Base-by-base conservation (phyloP, 108 stramenopile species). In the Cyclotella distinguenda region DNA sequence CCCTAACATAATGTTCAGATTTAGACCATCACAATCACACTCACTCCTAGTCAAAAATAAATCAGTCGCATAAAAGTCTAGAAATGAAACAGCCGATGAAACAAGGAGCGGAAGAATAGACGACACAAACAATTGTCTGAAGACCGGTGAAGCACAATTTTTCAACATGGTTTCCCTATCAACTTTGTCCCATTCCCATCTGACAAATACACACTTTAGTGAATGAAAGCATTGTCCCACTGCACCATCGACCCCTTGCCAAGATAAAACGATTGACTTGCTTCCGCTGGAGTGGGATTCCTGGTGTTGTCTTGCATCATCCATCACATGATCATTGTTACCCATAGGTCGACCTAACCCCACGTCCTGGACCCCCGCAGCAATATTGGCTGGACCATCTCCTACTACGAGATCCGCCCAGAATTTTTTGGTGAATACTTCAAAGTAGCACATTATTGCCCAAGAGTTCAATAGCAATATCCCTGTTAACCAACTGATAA, bases 111-210 rank as follows among this genome's bases (percentile, higher is more conserved):
- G 31, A 3, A 39, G 11, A 2, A 60, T 19, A 21, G 34, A 31
- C 16, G 73, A 36, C 34, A 76, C 48, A 0, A 68, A 56, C 22
- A 88, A 54, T 31, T 82, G 70, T 38, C 59, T 67, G 9, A 75
- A 49, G 5, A 90, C 69, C 4, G 87, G 92, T 46, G 66, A 2
- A n/a, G 76, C 60, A 69, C 77, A 85, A 49, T 93, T 78, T 34
- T 80, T 61, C 25, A 90, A 45, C 42, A 93, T 64, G 8, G 70
- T 56, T 4, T 46, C 63, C 8, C 43, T 65, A 56, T 93, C 89
- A 7, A 90, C 73, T 38, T 78, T 64, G 66, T 90, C 89, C 85
- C 86, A 93, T 72, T 93, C 86, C 84, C 84, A 85, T 12, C 76
- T 55, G 1, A 64, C 9, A 19, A 84, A 13, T 45, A 85, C 61